Conservation (phyloP, 805 yeast species). For the Candida fluviatilis region DNA sequence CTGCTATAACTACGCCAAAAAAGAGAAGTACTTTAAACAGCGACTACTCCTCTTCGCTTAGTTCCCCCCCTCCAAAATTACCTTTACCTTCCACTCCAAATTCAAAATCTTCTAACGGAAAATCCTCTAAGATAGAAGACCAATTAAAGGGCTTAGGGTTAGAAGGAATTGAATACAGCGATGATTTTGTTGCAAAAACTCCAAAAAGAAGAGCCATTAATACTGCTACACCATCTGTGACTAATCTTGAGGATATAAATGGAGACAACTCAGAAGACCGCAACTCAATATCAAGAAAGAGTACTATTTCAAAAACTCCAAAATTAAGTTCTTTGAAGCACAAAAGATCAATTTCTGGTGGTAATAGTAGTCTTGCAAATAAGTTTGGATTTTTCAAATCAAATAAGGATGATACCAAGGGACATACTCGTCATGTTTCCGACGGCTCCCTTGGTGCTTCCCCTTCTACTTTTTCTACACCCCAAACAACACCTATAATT, state of each 20-base stretch:
- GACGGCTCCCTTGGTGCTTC: slow-evolving; percentile 30
- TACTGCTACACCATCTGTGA: slow-evolving; percentile 28
- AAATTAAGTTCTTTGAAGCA: slow-evolving; percentile 31
- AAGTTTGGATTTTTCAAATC: slow-evolving; percentile 34
- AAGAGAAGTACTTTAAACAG: slow-evolving; percentile 5
- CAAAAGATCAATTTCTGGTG: slow-evolving; percentile 38
- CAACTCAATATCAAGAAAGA: slow-evolving; percentile 19
- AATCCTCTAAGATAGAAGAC: slow-evolving; percentile 15
- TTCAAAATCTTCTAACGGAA: slow-evolving; percentile 4
- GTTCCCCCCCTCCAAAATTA: slow-evolving; percentile 37
- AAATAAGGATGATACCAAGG: slow-evolving; percentile 15
- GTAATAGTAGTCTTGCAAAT: slow-evolving; percentile 20
- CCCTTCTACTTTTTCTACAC: slow-evolving; percentile 38
- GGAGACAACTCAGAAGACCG: slow-evolving; percentile 5
- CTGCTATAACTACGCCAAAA: slow-evolving; percentile 13
- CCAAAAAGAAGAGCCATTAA: slow-evolving; percentile 6
- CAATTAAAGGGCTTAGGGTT: slow-evolving; percentile 35
- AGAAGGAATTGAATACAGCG: slow-evolving; percentile 29
- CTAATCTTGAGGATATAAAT: slow-evolving; percentile 27
- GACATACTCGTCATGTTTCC: slow-evolving; percentile 37
- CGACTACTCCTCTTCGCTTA: neutral
- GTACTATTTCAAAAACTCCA: slow-evolving; percentile 27
- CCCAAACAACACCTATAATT: slow-evolving; percentile 34
- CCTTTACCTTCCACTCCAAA: slow-evolving; percentile 22
- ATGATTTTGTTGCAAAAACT: neutral